These are phyloP conservation scores for Paraphaeosphaeria sporulosa DNA, from an alignment of 2,329 filamentous ascomycete species.

Conservation along the genomic window DNA sequence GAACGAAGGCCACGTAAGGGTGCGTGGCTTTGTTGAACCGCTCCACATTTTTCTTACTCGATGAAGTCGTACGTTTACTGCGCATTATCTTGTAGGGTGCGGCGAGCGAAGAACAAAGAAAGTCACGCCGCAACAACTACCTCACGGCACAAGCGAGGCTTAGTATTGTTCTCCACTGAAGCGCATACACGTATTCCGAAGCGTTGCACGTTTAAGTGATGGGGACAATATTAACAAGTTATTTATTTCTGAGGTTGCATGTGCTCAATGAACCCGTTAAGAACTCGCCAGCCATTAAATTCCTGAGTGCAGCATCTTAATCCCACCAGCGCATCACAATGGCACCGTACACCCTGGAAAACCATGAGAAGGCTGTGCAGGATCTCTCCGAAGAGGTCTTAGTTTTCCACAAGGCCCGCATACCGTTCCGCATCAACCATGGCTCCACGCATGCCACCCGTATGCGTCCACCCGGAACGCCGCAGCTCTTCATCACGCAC, in stretches of 20 bases:
- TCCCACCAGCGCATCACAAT: neutral
- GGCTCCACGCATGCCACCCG: conserved; percentile 62
- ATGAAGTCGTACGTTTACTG: neutral
- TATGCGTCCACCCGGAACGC: conserved; percentile 33
- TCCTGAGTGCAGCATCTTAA: neutral
- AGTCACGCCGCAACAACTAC: neutral
- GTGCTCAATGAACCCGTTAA: neutral
- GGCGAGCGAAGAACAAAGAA: conserved; percentile 3
- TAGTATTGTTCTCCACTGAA: conserved; percentile 6
- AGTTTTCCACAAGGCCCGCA: conserved; percentile 52
- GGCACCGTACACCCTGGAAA: conserved; percentile 6
- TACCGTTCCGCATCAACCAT: conserved; percentile 59
- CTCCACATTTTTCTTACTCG: neutral
- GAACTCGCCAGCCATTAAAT: neutral
- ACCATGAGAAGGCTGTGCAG: conserved; percentile 37
- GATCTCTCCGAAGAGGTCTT: conserved; percentile 53
- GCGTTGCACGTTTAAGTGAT: neutral
- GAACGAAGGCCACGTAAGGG: neutral
- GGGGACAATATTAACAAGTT: neutral
- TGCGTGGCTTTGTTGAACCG: neutral
- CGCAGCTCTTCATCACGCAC: conserved; percentile 65
- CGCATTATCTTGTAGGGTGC: neutral
- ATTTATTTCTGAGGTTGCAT: neutral
- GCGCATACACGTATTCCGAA: neutral
- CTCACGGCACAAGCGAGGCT: neutral